Evolutionary conservation across 495 filamentous ascomycete genomes (phyloP).

Genomic region (Tuber magnatum): DNA sequence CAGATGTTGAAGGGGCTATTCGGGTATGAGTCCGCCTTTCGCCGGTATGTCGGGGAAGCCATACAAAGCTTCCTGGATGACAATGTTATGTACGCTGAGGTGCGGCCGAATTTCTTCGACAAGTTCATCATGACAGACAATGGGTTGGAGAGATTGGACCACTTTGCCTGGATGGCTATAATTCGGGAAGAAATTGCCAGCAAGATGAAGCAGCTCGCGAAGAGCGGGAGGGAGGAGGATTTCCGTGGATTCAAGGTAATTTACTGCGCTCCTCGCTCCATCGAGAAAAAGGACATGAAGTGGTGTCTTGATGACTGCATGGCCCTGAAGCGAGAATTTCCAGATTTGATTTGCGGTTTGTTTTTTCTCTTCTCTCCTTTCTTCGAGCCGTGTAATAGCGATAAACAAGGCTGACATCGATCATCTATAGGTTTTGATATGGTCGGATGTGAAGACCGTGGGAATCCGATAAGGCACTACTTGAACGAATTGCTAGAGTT

Average conservation of each 20-base stretch:
- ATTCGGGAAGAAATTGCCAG: neutral
- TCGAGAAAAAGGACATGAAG: constrained; percentile 2
- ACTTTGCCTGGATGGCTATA: neutral
- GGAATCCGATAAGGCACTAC: constrained; percentile 64
- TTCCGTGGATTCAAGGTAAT: constrained; percentile 3
- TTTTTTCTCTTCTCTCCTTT: constrained; percentile 39
- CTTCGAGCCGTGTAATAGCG: constrained; percentile 59
- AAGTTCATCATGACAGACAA: constrained; percentile 1
- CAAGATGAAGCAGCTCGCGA: neutral
- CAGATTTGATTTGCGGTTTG: constrained; percentile 1
- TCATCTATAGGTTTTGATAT: constrained; percentile 66
- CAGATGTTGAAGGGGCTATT: neutral
- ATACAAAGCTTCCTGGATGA: constrained; percentile 1
- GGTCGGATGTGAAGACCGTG: constrained; percentile 71
- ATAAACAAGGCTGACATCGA: constrained; percentile 43
- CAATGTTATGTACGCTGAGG: neutral
- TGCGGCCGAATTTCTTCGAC: neutral
- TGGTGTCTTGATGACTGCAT: constrained; percentile 3
- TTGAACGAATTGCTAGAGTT: constrained; percentile 85
- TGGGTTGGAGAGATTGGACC: neutral
- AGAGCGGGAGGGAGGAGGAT: neutral
- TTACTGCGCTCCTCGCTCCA: neutral
- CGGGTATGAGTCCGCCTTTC: neutral
- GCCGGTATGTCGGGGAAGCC: neutral
- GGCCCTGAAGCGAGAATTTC: neutral